A percentile compares a stretch with the other conserved stretches of the same genome.
These are phyloP conservation scores for Tulasnella sp. DNA, from an alignment of 768 basidiomycete genomes.

Conservation along the genomic window DNA sequence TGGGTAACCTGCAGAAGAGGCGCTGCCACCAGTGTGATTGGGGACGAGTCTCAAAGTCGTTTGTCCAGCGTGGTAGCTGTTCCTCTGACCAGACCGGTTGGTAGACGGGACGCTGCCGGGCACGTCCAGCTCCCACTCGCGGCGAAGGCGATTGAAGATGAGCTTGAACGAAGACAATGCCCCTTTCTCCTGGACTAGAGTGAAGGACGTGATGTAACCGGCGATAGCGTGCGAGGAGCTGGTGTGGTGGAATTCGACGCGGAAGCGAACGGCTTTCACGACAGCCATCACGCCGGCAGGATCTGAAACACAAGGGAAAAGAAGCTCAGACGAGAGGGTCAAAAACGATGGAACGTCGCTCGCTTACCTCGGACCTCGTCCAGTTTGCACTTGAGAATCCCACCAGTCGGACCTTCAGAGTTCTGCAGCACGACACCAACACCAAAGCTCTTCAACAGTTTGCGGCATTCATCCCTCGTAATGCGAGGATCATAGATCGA, in stretches of 20 bases:
- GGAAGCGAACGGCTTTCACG: slow-evolving; percentile 73
- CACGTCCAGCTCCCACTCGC: slow-evolving; percentile 66
- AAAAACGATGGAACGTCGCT: background rate
- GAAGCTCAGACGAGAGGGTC: background rate
- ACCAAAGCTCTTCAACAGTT: slow-evolving; percentile 67
- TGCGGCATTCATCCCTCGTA: slow-evolving; percentile 61
- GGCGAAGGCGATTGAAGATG: slow-evolving; percentile 60
- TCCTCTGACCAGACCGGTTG: background rate
- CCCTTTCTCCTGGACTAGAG: slow-evolving; percentile 80
- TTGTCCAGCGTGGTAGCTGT: slow-evolving; percentile 10
- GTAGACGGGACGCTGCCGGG: slow-evolving; percentile 31
- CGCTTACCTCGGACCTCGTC: slow-evolving; percentile 53
- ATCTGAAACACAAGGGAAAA: slow-evolving; percentile 39
- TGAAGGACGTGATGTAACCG: slow-evolving; percentile 57
- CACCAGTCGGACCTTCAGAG: slow-evolving; percentile 44
- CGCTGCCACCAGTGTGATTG: slow-evolving; percentile 7
- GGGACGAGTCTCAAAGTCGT: slow-evolving; percentile 15
- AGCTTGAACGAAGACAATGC: slow-evolving; percentile 76
- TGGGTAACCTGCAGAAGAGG: background rate
- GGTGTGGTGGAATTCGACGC: slow-evolving; percentile 63
- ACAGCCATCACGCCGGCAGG: slow-evolving; percentile 50
- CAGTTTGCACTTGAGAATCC: slow-evolving; percentile 71
- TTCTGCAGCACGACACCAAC: slow-evolving; percentile 60
- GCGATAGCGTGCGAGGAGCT: slow-evolving; percentile 41
- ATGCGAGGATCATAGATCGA: slow-evolving; percentile 51